Base-by-base conservation (phyloP, 208 protist genomes). In the Angomonas ambiguus region DNA sequence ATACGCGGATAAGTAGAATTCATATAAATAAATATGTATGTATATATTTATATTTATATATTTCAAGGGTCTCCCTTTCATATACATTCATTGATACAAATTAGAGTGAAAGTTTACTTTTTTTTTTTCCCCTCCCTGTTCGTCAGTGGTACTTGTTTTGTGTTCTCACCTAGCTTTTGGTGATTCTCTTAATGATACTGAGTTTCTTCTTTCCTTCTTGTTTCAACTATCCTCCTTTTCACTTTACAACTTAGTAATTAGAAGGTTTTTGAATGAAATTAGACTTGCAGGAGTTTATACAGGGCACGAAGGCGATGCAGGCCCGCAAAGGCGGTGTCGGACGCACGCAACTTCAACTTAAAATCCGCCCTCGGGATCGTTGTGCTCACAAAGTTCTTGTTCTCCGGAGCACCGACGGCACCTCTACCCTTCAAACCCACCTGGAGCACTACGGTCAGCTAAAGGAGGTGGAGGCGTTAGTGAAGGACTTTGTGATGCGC, bases 331-430 rank as follows among this genome's bases (percentile, higher is more conserved):
- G 79, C 38, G 80, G 85, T 6, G 65, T 90, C 24, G 84, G 82
- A 62, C 79, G 78, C 56, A 88, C 83, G 10, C 77, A 82, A 6
- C 58, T 94, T 25, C 82, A 90, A 78, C 60, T 94, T 16, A 76
- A 76, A 16, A 55, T 91, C 22, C 84, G 85, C 0, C 85, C 88
- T 1, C 59, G 70, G 51, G 31, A 83, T 27, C 58, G 65, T n/a
- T 31, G 73, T 22, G 68, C 78, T 6, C 51, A 62, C 35, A 11
- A 38, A 33, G 70, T 65, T 0, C 83, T 94, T 64, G 62, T 91
- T 13, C 45, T 94, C 5, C 91, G 91, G 55, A 71, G 73, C 3
- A 94, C 88, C 0, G 83, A 94, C 53, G 85, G 83, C 48, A 61
- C 72, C 6, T 77, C 80, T 20, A 91, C 84, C 0, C 38, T 88